These are phyloP conservation scores for Waitea zeae DNA, from an alignment of 1,284 basidiomycete species.

Conservation along the genomic window DNA sequence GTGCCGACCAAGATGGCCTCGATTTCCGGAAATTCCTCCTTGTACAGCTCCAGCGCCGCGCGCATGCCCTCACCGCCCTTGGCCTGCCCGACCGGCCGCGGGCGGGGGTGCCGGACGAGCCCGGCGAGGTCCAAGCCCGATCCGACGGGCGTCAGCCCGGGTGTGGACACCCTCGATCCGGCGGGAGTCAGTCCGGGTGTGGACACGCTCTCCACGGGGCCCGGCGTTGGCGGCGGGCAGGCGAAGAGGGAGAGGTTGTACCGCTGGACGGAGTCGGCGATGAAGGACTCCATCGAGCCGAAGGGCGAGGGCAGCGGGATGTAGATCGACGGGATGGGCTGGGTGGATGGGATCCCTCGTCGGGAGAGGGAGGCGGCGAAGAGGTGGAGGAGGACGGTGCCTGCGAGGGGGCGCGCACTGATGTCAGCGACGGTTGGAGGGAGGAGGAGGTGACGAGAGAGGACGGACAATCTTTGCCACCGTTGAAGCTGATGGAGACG, in stretches of 20 bases:
- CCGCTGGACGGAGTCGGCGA: slow-evolving; percentile 38
- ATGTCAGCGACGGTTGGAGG: too few relatives aligned
- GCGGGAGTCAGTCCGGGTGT: too few relatives aligned
- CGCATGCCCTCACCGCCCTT: slow-evolving; percentile 73
- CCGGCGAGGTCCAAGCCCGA: slow-evolving; percentile 1
- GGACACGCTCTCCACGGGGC: slow-evolving; percentile 25
- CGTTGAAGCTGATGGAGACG: slow-evolving; percentile 87
- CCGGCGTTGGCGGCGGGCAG: slow-evolving; percentile 21
- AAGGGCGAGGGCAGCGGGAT: slow-evolving; percentile 88
- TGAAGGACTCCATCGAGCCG: slow-evolving; percentile 71
- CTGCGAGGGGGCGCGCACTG: slow-evolving; percentile 21
- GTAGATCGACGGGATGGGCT: slow-evolving; percentile 67
- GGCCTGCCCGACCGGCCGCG: slow-evolving; percentile 22
- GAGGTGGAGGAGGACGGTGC: slow-evolving; percentile 88
- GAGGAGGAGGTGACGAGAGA: slow-evolving; percentile 1
- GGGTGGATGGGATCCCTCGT: slow-evolving; percentile 18
- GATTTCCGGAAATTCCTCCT: slow-evolving; percentile 43
- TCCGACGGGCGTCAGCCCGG: too few relatives aligned
- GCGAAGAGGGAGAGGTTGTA: slow-evolving; percentile 74
- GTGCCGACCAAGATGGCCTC: slow-evolving; percentile 84
- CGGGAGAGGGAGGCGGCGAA: slow-evolving; percentile 56
- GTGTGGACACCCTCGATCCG: too few relatives aligned
- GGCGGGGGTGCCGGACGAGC: not conserved
- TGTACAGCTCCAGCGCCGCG: slow-evolving; percentile 62
- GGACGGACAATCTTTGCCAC: slow-evolving; percentile 91